Base-by-base conservation (phyloP, 768 basidiomycete genomes). In the Candolleomyces aberdarensis region DNA sequence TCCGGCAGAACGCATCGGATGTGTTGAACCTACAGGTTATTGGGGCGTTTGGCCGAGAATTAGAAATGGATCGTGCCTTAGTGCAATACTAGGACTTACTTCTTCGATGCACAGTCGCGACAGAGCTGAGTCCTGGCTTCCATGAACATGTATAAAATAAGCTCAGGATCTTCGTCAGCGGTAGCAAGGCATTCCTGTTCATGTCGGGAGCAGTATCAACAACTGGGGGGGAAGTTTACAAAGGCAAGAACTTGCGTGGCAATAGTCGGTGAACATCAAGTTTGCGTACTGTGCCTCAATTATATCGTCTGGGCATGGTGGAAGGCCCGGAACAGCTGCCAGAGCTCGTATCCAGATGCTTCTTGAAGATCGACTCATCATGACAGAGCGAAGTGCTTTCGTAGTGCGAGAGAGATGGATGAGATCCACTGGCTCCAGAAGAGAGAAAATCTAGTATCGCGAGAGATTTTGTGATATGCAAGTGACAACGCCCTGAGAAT, bases 341-440 rank as follows among this genome's bases (percentile, higher is more conserved):
- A 60, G 52, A 11, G 56, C 51, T 44, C 53, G 31, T 29, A 15
- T 62, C 63, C 60, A 64, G 19, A 64, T 44, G 26, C 29, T 13
- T n/a, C 48, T 54, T 19, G 63, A 57, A 5, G 60, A 58, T 32
- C 56, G 60, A 4, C 44, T 58, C 68, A 71, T 69, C 3, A 72
- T 43, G 5, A 67, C 65, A 6, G 32, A 55, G 9, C 73, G 73
- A 39, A 80, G 65, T 13, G 62, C 39, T 59, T 72, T 75, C 13
- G 74, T 70, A 20, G 73, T 75, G 26, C 76, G 73, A n/a, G 78
- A 69, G 20, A 81, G 71, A 39, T 65, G 66, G 26, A 80, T 66
- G 20, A 80, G 64, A 57, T 78, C 78, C 4, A 68, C 14, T 6
- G 77, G 75, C 20, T 69, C 64, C 10, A 79, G 59, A 40, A 72